phyloP scores from a whole-genome alignment of 2,329 filamentous ascomycete genomes.

The Pseudogymnoascus verrucosus region DNA sequence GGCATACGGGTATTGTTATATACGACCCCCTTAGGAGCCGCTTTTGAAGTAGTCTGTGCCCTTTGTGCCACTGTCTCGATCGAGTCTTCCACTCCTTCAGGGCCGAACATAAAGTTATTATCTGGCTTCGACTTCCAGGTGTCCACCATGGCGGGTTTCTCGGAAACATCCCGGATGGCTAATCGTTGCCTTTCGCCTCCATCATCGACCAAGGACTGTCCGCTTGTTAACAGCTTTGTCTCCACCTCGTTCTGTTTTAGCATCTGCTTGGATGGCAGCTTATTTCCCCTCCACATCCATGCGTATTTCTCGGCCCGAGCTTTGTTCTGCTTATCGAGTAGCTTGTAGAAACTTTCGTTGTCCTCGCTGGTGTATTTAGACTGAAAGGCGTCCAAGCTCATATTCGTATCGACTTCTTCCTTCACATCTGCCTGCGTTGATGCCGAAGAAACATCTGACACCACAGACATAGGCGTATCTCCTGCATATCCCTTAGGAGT shows the following conservation, averaged over 20 bases:
- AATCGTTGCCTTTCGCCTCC: constrained; percentile 48
- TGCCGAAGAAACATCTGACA: constrained; percentile 32
- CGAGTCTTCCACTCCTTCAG: constrained; percentile 54
- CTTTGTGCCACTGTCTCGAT: constrained; percentile 57
- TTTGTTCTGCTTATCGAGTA: constrained; percentile 84
- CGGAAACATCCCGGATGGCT: constrained; percentile 58
- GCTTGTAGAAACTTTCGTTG: constrained; percentile 90
- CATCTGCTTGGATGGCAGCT: constrained; percentile 73
- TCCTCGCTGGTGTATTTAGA: constrained; percentile 94
- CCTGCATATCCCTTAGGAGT: constrained; percentile 62
- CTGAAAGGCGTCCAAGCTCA: constrained; percentile 81
- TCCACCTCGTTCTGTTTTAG: constrained; percentile 58
- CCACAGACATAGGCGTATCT: constrained; percentile 63
- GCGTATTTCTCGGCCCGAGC: constrained; percentile 77
- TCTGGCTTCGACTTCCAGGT: constrained; percentile 66
- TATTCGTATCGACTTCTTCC: constrained; percentile 58
- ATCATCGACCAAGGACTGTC: constrained; percentile 44
- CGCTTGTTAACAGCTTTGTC: constrained; percentile 40
- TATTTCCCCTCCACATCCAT: constrained; percentile 84
- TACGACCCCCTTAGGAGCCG: constrained; percentile 67
- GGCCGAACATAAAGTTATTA: constrained; percentile 82
- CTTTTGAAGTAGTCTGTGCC: constrained; percentile 62
- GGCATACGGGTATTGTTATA: constrained; percentile 80
- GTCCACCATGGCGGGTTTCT: constrained; percentile 69
- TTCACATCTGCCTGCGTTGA: constrained; percentile 32